phyloP scores from a whole-genome alignment of 1,284 basidiomycete genomes.

The Kwoniella shivajii region DNA sequence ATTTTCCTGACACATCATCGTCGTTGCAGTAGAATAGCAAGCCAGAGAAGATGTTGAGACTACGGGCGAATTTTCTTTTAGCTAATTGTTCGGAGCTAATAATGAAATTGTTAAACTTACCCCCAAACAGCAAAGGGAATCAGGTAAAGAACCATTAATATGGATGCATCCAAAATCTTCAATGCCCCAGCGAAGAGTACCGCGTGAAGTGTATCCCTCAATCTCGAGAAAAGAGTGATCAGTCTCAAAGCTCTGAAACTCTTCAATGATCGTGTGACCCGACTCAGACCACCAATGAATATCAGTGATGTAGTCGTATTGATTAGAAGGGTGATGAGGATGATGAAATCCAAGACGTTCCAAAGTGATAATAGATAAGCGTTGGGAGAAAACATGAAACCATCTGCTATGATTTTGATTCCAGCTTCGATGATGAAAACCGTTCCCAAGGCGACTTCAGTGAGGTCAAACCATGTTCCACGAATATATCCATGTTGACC shows the following conservation, averaged over 20 bases:
- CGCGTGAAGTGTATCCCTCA: slow-evolving; percentile 89
- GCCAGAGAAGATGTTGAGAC: slow-evolving; percentile 85
- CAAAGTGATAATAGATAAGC: slow-evolving; percentile 89
- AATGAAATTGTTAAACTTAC: slow-evolving; percentile 26
- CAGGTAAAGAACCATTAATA: slow-evolving; percentile 93
- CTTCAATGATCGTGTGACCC: slow-evolving; percentile 82
- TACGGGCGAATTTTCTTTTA: slow-evolving; percentile 2
- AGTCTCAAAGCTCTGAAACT: slow-evolving; percentile 85
- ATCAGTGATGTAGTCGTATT: slow-evolving; percentile 79
- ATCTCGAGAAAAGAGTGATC: slow-evolving; percentile 82
- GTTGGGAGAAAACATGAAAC: slow-evolving; percentile 89
- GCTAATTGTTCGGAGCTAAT: not conserved
- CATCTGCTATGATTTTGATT: slow-evolving; percentile 89
- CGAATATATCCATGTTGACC: slow-evolving; percentile 62
- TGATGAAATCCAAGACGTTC: slow-evolving; percentile 89
- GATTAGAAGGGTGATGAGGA: slow-evolving; percentile 77
- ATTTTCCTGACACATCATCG: slow-evolving; percentile 60
- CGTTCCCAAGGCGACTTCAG: slow-evolving; percentile 74
- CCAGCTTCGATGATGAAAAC: slow-evolving; percentile 81
- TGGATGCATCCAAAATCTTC: slow-evolving; percentile 85
- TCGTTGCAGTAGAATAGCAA: slow-evolving; percentile 88
- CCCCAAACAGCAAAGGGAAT: slow-evolving; percentile 98
- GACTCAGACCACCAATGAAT: slow-evolving; percentile 76
- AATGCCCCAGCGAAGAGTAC: slow-evolving; percentile 84
- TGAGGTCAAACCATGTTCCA: slow-evolving; percentile 84